Percentiles rank a stretch among this genome's conserved stretches.
Conservation (phyloP, 1,284 basidiomycete species). For the Puccinia triticina region DNA sequence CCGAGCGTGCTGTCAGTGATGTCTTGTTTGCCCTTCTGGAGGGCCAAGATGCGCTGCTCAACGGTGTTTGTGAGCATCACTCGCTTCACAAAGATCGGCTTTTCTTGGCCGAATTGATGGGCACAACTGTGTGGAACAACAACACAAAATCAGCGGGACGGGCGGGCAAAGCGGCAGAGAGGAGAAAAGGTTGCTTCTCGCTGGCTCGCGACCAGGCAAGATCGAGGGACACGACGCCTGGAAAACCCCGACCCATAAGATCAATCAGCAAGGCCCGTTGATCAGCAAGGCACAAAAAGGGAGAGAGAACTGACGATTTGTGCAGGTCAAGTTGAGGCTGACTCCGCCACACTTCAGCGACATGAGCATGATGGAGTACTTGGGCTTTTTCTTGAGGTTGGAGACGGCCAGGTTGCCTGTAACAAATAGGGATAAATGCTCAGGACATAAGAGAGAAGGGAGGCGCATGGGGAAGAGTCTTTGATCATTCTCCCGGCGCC, state of each 20-base stretch:
- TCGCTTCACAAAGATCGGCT: constrained; percentile 24
- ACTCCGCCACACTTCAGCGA: constrained; percentile 61
- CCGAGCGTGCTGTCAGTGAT: constrained; percentile 62
- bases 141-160: constrained; percentile 50
- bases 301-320: constrained; percentile 29
- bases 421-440: not conserved
- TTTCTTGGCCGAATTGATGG: constrained; percentile 42
- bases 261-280: not conserved
- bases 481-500: constrained; percentile 59
- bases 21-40: constrained; percentile 58
- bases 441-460: not conserved
- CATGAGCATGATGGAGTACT: constrained; percentile 60
- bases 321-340: constrained; percentile 56
- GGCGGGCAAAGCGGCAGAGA: not conserved
- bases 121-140: constrained; percentile 43
- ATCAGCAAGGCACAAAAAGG: not conserved
- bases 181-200: constrained; percentile 60
- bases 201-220: constrained; percentile 69
- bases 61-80: constrained; percentile 59
- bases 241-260: not conserved
- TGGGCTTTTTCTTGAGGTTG: constrained; percentile 56
- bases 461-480: constrained; percentile 44
- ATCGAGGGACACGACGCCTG: constrained; percentile 68
- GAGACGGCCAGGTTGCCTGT: not conserved
- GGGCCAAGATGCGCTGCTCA: constrained; percentile 60